phyloP scores from a whole-genome alignment of 768 basidiomycete genomes.

The Termitomyces sp. region DNA sequence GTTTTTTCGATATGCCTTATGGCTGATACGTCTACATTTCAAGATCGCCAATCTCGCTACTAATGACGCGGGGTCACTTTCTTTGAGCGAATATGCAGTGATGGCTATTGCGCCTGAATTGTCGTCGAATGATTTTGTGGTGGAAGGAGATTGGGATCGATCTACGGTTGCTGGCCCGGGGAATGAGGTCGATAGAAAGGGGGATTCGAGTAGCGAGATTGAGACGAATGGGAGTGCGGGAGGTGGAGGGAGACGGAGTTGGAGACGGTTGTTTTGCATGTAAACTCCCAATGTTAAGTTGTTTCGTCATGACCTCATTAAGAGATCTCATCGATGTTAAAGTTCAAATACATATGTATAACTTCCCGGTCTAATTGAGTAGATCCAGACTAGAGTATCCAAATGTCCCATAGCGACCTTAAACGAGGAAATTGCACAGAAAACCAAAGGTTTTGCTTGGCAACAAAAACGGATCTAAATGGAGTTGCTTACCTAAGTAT shows the following conservation, averaged over 20 bases:
- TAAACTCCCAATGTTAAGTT: not conserved
- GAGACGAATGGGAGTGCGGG: not conserved
- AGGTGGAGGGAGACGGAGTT: not conserved
- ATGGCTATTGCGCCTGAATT: constrained; percentile 33
- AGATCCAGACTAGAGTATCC: too few relatives aligned
- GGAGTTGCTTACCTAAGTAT: not conserved
- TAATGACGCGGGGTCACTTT: constrained; percentile 31
- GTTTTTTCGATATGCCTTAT: not conserved
- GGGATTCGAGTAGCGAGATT: not conserved
- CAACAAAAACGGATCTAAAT: too few relatives aligned
- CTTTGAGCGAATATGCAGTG: constrained; percentile 31
- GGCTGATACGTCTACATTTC: not conserved
- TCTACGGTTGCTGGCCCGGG: constrained; percentile 14
- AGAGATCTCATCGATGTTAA: too few relatives aligned
- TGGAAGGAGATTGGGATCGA: constrained; percentile 11
- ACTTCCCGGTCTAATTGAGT: too few relatives aligned
- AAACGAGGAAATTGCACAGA: too few relatives aligned
- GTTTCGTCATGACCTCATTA: too few relatives aligned
- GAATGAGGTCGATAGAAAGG: constrained; percentile 9
- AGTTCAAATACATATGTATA: too few relatives aligned
- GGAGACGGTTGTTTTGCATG: constrained; percentile 7
- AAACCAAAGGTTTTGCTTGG: too few relatives aligned
- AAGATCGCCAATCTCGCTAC: constrained; percentile 33
- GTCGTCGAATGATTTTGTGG: constrained; percentile 19
- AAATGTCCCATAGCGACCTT: too few relatives aligned